A percentile compares a stretch with the other conserved stretches of the same genome.
Evolutionary conservation across 2,329 filamentous ascomycete genomes (phyloP).

Genomic region (Stachybotrys echinatus): DNA sequence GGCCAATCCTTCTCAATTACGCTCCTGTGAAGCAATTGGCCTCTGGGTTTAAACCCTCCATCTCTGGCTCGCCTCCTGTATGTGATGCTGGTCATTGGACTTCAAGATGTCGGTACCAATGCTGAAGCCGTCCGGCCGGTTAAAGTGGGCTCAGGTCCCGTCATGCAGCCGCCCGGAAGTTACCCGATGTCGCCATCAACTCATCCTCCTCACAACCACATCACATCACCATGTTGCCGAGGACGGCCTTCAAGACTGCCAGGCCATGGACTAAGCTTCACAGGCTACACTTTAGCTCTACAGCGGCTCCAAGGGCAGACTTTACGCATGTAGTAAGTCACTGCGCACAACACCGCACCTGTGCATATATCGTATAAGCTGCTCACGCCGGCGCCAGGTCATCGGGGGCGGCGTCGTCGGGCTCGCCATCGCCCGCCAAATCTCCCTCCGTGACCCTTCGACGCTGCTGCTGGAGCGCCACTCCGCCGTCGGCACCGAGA

Average conservation of each 20-base stretch:
- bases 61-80: too few relatives aligned
- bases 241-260: background rate
- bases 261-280: slow-evolving; percentile 10
- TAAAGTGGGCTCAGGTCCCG: background rate
- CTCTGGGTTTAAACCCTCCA: too few relatives aligned
- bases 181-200: too few relatives aligned
- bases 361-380: background rate
- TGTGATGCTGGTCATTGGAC: too few relatives aligned
- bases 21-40: too few relatives aligned
- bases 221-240: background rate
- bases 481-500: slow-evolving; percentile 71
- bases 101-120: too few relatives aligned
- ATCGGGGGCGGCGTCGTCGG: slow-evolving; percentile 66
- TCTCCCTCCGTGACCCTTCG: slow-evolving; percentile 59
- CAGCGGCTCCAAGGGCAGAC: slow-evolving; percentile 26
- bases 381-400: slow-evolving; percentile 29
- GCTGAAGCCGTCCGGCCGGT: too few relatives aligned
- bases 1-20: too few relatives aligned
- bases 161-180: too few relatives aligned
- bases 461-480: slow-evolving; percentile 82
- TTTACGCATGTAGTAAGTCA: slow-evolving; percentile 40
- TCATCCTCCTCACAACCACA: background rate
- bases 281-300: slow-evolving; percentile 28
- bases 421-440: slow-evolving; percentile 68
- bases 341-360: slow-evolving; percentile 1